phyloP scores from a whole-genome alignment of 148 eudicot species.

The Cornus kousa region DNA sequence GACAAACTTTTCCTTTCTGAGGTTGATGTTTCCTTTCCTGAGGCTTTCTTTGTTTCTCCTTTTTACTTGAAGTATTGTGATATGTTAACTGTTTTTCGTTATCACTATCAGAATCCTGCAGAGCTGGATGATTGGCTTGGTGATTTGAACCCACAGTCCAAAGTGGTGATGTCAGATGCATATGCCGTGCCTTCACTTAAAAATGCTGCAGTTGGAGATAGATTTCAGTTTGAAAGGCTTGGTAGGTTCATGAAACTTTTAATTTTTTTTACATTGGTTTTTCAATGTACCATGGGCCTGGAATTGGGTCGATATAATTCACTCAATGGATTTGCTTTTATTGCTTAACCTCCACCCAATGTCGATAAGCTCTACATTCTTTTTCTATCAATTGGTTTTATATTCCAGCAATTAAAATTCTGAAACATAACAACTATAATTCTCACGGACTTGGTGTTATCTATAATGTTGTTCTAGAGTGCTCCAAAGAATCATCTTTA shows the following conservation, averaged over 20 bases:
- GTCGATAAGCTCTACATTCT: neutral
- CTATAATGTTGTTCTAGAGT: too few relatives aligned
- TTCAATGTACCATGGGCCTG: neutral
- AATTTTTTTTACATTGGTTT: neutral
- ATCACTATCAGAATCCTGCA: conserved; percentile 63
- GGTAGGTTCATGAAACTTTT: conserved; percentile 43
- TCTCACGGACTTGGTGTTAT: too few relatives aligned
- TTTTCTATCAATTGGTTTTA: too few relatives aligned
- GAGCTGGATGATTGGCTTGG: conserved; percentile 90
- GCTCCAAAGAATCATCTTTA: too few relatives aligned
- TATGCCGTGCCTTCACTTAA: conserved; percentile 63
- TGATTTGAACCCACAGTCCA: conserved; percentile 77
- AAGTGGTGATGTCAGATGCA: conserved; percentile 63
- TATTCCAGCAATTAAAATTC: too few relatives aligned
- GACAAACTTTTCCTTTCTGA: conserved; percentile 83
- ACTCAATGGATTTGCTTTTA: neutral
- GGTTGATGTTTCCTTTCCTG: conserved; percentile 35
- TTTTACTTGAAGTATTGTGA: neutral
- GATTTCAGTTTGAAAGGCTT: conserved; percentile 87
- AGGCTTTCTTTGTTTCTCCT: conserved; percentile 2
- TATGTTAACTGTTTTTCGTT: conserved; percentile 12
- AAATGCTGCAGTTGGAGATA: conserved; percentile 61
- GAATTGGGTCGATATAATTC: neutral
- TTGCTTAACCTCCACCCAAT: neutral
- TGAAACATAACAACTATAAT: too few relatives aligned